Evolutionary conservation across 1,284 basidiomycete genomes (phyloP), one percentile per base, ranked within the genome.

Genomic region (Ceratobasidium sp.): DNA sequence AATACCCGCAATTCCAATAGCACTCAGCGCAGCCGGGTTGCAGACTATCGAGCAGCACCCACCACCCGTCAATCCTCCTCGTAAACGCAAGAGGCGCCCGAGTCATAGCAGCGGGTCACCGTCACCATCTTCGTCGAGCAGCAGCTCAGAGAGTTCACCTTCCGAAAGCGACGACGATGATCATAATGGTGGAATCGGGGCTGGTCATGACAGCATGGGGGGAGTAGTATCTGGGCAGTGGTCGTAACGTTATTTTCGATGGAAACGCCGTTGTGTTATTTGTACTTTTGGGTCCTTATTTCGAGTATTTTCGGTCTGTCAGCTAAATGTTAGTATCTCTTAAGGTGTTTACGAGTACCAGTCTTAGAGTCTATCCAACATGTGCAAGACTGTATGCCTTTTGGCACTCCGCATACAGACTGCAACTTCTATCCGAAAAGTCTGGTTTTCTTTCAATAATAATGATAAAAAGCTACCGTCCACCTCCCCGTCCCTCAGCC

Each of bases 111-210:
- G 69, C 22, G 59, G 31, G 9, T 73, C 69, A 16, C 59, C 59
- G 19, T 73, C 69, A 8, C 69, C 69, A 13, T 73, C 69, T n/a
- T 58, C 59, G 24, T 73, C 69, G 13, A 73, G 69, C 29, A 73
- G 69, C 34, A 73, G 69, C 29, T 73, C 69, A 8, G 43, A 49
- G n/a, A 73, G 69, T n/a, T 73, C 69, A 1, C 69, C 69, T 29
- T 73, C 69, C 8, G 69, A 73, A 34, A 73, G 69, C 29, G 69
- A 73, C 9, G 69, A 73, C 41, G 69, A 73, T 34, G 69, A 73
- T n/a, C 43, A 59, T 39, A 54, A 69, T 19, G 54, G 68, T n/a
- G 39, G 39, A 31, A 71, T 71, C 29, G 69, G 69, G 27, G 58
- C 48, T 7, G 59, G 59, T 22, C 62, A 46, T 31, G 62, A 64